These are phyloP conservation scores for Amaranthus cruentus DNA, from an alignment of 148 eudicot species.

Conservation along the genomic window DNA sequence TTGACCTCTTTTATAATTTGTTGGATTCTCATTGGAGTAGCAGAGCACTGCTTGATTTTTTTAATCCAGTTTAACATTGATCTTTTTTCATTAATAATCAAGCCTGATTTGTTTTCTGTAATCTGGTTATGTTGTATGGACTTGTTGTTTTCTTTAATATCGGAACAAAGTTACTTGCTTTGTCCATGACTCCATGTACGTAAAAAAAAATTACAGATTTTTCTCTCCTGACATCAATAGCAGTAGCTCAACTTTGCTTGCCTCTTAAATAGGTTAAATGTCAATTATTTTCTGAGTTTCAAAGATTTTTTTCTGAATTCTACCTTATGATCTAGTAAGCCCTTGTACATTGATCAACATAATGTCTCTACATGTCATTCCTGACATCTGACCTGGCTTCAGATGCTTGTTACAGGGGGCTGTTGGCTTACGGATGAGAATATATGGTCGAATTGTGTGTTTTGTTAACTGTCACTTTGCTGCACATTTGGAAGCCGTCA, in stretches of 20 bases:
- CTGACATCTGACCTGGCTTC: slow-evolving; percentile 27
- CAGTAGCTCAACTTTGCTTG: background rate
- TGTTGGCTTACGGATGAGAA: slow-evolving; percentile 92
- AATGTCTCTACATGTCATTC: slow-evolving; percentile 4
- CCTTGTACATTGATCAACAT: background rate
- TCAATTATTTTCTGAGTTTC: background rate
- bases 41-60: background rate
- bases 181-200: background rate
- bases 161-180: slow-evolving; percentile 1
- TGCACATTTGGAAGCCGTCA: slow-evolving; percentile 89
- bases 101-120: background rate
- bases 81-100: background rate
- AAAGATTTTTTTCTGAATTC: background rate
- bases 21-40: background rate
- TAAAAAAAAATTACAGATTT: too few relatives aligned
- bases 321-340: background rate
- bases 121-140: background rate
- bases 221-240: background rate
- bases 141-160: background rate
- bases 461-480: slow-evolving; percentile 99
- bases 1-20: slow-evolving; percentile 1
- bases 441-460: slow-evolving; percentile 75
- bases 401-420: slow-evolving; percentile 70
- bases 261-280: background rate
- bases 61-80: background rate